Conservation (phyloP, 768 basidiomycete species). For the Leucosporidium scottii region DNA sequence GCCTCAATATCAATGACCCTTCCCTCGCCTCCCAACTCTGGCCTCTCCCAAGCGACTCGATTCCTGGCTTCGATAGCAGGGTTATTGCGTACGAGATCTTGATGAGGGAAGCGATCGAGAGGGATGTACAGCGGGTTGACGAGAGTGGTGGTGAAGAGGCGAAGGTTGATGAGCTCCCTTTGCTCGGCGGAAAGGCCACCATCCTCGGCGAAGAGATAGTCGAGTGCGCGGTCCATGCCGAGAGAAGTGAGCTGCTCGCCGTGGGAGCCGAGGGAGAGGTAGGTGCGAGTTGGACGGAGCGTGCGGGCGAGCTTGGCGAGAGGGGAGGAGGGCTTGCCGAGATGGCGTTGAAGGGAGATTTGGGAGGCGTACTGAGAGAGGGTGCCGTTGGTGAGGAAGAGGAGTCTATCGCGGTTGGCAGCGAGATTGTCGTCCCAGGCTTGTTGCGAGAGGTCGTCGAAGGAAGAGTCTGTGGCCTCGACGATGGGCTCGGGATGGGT, state of each 20-base stretch:
- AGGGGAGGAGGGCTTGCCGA: neutral
- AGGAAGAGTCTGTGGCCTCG: neutral
- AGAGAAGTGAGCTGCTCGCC: slow-evolving; percentile 12
- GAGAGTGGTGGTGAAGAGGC: slow-evolving; percentile 25
- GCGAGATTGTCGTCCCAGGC: neutral
- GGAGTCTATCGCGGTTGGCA: slow-evolving; percentile 16
- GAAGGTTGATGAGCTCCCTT: slow-evolving; percentile 11
- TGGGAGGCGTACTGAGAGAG: slow-evolving; percentile 8
- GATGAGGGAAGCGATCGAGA: slow-evolving; percentile 28
- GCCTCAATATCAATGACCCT: slow-evolving; percentile 20
- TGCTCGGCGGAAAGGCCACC: slow-evolving; percentile 3
- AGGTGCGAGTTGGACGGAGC: slow-evolving; percentile 25
- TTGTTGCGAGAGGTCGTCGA: neutral
- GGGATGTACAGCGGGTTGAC: slow-evolving; percentile 30
- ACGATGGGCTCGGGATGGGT: neutral
- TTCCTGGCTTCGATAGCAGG: slow-evolving; percentile 23
- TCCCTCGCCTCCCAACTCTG: slow-evolving; percentile 6
- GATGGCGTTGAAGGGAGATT: neutral
- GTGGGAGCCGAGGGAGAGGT: slow-evolving; percentile 28
- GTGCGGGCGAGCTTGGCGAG: neutral
- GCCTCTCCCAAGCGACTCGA: neutral
- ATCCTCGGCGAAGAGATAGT: slow-evolving; percentile 8
- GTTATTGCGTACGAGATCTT: slow-evolving; percentile 28
- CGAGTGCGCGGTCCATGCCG: slow-evolving; percentile 15
- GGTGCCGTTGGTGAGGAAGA: neutral